phyloP scores from a whole-genome alignment of 2,329 filamentous ascomycete species.

The Saccharata proteae region DNA sequence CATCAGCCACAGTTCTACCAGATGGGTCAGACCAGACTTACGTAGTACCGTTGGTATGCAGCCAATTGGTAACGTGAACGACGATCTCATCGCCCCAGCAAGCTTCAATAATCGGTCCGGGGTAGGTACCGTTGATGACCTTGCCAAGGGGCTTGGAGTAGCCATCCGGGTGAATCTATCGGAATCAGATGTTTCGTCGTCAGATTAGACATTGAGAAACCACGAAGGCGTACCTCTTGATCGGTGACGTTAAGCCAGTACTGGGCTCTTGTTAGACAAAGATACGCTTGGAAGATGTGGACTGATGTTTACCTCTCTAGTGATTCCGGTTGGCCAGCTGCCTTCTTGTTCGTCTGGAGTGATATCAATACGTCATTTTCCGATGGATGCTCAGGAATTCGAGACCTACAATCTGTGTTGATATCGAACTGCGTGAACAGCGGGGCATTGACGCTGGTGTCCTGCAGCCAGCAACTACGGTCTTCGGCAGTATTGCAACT shows the following conservation, averaged over 20 bases:
- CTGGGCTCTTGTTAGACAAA: neutral
- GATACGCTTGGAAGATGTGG: neutral
- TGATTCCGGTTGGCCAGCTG: conserved; percentile 6
- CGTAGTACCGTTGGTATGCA: conserved; percentile 6
- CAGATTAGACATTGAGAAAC: neutral
- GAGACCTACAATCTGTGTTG: conserved; percentile 12
- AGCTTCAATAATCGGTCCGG: conserved; percentile 13
- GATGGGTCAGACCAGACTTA: neutral
- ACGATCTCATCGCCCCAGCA: conserved; percentile 14
- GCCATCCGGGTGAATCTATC: conserved; percentile 13
- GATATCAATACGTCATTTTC: neutral
- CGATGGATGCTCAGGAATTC: neutral
- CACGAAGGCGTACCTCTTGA: neutral
- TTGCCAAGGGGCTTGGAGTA: conserved; percentile 14
- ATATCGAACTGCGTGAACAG: conserved; percentile 12
- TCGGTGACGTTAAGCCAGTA: conserved; percentile 10
- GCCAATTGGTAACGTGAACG: conserved; percentile 4
- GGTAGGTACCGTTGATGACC: conserved; percentile 15
- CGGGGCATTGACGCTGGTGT: conserved; percentile 5
- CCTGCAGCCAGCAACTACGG: conserved; percentile 17
- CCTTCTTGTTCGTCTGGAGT: conserved; percentile 9
- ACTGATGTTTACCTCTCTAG: conserved; percentile 3
- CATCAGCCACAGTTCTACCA: neutral
- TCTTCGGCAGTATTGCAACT: conserved; percentile 13
- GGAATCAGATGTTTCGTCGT: neutral